Evolutionary conservation across 306 rosid species (phyloP).

Genomic region (Lathyrus aphaca): DNA sequence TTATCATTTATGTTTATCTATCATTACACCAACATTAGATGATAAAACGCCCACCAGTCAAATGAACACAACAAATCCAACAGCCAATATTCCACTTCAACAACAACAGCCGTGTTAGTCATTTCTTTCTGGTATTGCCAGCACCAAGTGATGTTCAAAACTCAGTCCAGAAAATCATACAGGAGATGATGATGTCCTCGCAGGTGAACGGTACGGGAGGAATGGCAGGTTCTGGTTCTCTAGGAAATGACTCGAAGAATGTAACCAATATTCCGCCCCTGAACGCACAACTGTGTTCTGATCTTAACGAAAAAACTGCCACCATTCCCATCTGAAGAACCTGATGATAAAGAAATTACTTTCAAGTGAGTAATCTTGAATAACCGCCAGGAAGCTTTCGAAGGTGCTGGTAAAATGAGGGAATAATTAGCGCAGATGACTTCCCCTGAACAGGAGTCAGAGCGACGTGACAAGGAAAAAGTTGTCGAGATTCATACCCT

Average conservation of each 20-base stretch:
- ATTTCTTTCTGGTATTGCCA: conserved; percentile 71
- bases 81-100: too few species aligned
- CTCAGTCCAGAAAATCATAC: conserved; percentile 86
- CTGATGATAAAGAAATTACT: conserved; percentile 84
- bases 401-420: conserved; percentile 82
- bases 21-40: too few species aligned
- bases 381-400: conserved; percentile 96
- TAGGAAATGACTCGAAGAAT: too few species aligned
- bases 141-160: conserved; percentile 75
- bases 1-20: too few species aligned
- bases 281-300: conserved; percentile 86
- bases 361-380: conserved; percentile 86
- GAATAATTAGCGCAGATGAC: conserved; percentile 83
- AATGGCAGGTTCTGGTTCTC: too few species aligned
- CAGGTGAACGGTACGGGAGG: conserved; percentile 61
- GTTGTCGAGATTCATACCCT: too few species aligned
- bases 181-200: conserved; percentile 73
- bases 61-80: too few species aligned
- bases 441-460: conserved; percentile 85
- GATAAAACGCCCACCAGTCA: too few species aligned
- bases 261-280: conserved; percentile 98
- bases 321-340: conserved; percentile 86
- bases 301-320: conserved; percentile 87
- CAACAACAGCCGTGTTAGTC: conserved; percentile 88
- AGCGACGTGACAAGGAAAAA: conserved; percentile 85